A percentile compares a stretch with the other conserved stretches of the same genome.
Conservation (phyloP, 768 basidiomycete species). For the Phaeotremella fagi region DNA sequence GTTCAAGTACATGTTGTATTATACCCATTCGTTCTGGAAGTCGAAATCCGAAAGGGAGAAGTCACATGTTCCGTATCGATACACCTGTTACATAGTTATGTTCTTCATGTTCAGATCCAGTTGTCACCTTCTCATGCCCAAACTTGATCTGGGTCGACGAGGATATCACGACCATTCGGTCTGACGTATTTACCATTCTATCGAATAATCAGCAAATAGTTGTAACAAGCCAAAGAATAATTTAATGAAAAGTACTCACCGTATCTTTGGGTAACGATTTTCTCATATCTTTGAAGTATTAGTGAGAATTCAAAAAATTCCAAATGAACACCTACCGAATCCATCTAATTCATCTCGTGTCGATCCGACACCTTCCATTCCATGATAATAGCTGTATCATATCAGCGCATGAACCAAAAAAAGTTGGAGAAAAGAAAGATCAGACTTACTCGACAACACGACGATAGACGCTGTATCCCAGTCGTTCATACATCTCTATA, state of each 20-base stretch:
- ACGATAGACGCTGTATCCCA: conserved; percentile 90
- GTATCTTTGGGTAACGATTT: conserved; percentile 51
- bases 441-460: conserved; percentile 82
- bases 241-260: conserved; percentile 14
- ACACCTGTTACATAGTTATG: too few relatives aligned
- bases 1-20: too few relatives aligned
- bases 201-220: not conserved
- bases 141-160: conserved; percentile 47
- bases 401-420: conserved; percentile 61
- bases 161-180: conserved; percentile 48
- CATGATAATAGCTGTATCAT: conserved; percentile 36
- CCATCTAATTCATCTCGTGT: conserved; percentile 44
- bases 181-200: conserved; percentile 45
- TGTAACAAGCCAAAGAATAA: not conserved
- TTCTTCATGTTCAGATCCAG: too few relatives aligned
- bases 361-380: conserved; percentile 40
- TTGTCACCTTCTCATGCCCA: too few relatives aligned
- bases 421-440: conserved; percentile 44
- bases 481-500: conserved; percentile 81
- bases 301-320: not conserved
- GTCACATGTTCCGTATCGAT: too few relatives aligned
- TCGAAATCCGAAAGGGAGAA: too few relatives aligned
- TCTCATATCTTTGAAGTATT: conserved; percentile 50
- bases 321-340: conserved; percentile 15
- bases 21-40: too few relatives aligned